These are phyloP conservation scores for Trypanosoma platydactyli DNA, from an alignment of 208 protist species.

Conservation along the genomic window DNA sequence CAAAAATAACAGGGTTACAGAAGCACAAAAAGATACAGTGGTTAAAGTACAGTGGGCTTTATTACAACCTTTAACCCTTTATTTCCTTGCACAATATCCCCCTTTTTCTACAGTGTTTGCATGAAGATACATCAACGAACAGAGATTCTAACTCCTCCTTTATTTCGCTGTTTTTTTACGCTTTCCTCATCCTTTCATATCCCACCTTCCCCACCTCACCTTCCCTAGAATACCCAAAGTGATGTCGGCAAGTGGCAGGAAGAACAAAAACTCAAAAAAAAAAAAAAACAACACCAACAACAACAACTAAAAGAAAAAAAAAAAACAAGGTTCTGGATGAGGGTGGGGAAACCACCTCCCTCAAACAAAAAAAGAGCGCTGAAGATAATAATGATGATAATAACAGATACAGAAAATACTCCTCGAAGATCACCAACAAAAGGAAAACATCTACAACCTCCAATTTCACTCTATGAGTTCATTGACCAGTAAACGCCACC, in stretches of 20 bases:
- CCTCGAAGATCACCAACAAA: not conserved
- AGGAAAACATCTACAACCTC: not conserved
- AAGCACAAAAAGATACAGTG: not conserved
- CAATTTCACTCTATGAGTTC: conserved; percentile 37
- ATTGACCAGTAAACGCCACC: conserved; percentile 61
- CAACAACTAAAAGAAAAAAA: not conserved
- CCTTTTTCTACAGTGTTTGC: too few relatives aligned
- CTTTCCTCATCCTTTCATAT: too few relatives aligned
- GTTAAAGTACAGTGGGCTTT: not conserved
- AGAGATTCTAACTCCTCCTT: too few relatives aligned
- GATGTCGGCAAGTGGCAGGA: too few relatives aligned
- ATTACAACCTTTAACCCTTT: too few relatives aligned
- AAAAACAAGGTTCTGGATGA: not conserved
- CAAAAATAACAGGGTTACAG: not conserved
- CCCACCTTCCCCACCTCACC: too few relatives aligned
- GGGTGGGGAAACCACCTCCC: not conserved
- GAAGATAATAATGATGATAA: conserved; percentile 1
- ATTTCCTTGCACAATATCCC: too few relatives aligned
- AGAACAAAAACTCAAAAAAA: not conserved
- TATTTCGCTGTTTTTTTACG: too few relatives aligned
- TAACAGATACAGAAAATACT: not conserved
- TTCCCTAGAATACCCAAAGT: too few relatives aligned
- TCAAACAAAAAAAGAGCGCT: not conserved
- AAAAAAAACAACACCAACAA: not conserved
- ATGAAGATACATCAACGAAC: too few relatives aligned